These are phyloP conservation scores for Yamadazyma olivae DNA, from an alignment of 805 yeast species.

Conservation along the genomic window DNA sequence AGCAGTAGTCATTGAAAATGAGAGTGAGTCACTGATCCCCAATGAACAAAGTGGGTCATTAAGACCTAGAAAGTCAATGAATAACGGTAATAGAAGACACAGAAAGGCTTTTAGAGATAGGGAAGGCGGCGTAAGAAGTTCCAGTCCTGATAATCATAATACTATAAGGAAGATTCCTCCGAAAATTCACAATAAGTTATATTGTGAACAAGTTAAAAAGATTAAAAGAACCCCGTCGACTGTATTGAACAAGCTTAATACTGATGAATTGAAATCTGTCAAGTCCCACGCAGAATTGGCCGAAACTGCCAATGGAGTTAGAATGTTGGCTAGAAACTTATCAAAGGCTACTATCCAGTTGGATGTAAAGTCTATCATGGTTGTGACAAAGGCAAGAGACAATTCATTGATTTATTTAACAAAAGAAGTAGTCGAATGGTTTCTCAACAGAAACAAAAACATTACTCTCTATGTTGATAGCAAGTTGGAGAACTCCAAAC, in stretches of 20 bases:
- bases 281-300: constrained; percentile 73
- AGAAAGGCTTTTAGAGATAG: constrained; percentile 12
- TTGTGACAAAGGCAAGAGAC: constrained; percentile 89
- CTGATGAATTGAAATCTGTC: constrained; percentile 50
- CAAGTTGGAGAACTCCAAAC: constrained; percentile 54
- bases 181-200: constrained; percentile 28
- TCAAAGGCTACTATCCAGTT: constrained; percentile 69
- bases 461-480: constrained; percentile 69
- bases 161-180: constrained; percentile 18
- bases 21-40: too few species aligned
- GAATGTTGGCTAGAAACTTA: constrained; percentile 69
- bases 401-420: constrained; percentile 73
- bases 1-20: too few species aligned
- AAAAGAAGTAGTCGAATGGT: constrained; percentile 77
- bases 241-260: constrained; percentile 25
- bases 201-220: constrained; percentile 20
- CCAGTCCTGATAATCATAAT: constrained; percentile 13
- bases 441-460: constrained; percentile 40
- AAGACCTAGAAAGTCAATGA: neutral
- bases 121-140: constrained; percentile 7
- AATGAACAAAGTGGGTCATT: too few species aligned
- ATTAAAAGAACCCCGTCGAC: constrained; percentile 16
- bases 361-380: constrained; percentile 67
- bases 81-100: constrained; percentile 8
- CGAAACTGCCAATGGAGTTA: constrained; percentile 77